Percentiles rank a stretch among this genome's conserved stretches.
Evolutionary conservation across 2,329 filamentous ascomycete genomes (phyloP).

Genomic region (Colletotrichum sublineola): DNA sequence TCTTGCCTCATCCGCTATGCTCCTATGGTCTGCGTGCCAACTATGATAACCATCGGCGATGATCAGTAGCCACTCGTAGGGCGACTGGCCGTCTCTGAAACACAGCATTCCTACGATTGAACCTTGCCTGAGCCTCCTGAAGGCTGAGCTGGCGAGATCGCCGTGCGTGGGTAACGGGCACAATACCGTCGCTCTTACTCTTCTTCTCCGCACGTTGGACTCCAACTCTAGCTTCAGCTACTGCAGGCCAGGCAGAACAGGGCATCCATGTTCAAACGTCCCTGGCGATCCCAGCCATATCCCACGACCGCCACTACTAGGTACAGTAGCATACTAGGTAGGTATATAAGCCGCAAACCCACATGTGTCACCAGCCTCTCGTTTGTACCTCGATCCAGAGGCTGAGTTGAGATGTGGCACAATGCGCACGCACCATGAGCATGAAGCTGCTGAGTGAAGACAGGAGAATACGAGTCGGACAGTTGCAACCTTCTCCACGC

Average conservation of each 20-base stretch:
- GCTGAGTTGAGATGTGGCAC: conserved; percentile 40
- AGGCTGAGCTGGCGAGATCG: conserved; percentile 35
- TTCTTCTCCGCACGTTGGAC: conserved; percentile 27
- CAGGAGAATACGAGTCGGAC: conserved; percentile 35
- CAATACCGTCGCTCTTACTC: conserved; percentile 4
- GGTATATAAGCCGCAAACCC: conserved; percentile 33
- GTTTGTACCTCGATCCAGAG: conserved; percentile 16
- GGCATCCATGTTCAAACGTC: conserved; percentile 35
- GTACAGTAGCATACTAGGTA: neutral
- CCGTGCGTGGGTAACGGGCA: neutral
- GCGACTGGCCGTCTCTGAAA: conserved; percentile 36
- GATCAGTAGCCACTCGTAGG: conserved; percentile 40
- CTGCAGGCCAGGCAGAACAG: conserved; percentile 12
- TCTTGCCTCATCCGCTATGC: conserved; percentile 19
- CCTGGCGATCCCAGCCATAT: conserved; percentile 40
- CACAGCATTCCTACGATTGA: conserved; percentile 18
- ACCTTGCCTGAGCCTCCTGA: conserved; percentile 32
- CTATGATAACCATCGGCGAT: conserved; percentile 25
- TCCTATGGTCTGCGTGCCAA: neutral
- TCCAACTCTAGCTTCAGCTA: neutral
- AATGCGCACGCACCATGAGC: conserved; percentile 32
- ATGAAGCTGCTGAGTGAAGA: conserved; percentile 34
- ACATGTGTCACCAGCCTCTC: conserved; percentile 29
- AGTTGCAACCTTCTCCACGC: conserved; percentile 35
- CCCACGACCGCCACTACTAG: conserved; percentile 22